phyloP scores from a whole-genome alignment of 2,329 filamentous ascomycete genomes.

The Alternaria triticimaculans region DNA sequence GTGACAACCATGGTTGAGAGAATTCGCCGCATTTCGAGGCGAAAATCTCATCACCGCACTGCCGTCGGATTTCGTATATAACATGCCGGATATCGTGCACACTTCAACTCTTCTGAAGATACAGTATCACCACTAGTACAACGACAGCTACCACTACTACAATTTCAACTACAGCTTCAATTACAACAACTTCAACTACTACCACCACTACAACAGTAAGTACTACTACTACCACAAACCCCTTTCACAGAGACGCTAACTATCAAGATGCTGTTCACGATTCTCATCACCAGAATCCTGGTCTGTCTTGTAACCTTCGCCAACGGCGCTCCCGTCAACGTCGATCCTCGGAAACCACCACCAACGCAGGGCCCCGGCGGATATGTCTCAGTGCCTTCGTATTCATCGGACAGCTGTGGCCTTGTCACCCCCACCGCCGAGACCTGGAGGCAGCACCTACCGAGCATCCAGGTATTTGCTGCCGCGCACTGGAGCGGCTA shows the following conservation, averaged over 20 bases:
- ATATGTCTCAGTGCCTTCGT: not conserved
- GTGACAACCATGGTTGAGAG: not conserved
- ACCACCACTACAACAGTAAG: not conserved
- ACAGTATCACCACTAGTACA: not conserved
- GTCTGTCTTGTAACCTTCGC: not conserved
- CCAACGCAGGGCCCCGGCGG: not conserved
- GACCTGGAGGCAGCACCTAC: not conserved
- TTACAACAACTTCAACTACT: not conserved
- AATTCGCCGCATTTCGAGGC: not conserved
- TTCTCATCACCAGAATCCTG: not conserved
- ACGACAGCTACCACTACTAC: not conserved
- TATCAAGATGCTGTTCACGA: not conserved
- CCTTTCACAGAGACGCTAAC: not conserved
- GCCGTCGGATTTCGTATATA: not conserved
- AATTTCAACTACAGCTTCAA: not conserved
- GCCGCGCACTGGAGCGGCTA: not conserved
- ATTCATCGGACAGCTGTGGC: not conserved
- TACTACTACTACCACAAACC: not conserved
- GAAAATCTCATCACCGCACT: not conserved
- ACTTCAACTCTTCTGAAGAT: not conserved
- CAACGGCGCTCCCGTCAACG: not conserved
- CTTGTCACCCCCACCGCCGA: not conserved
- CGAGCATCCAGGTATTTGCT: not conserved
- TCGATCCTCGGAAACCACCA: not conserved
- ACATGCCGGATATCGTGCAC: not conserved